phyloP scores from a whole-genome alignment of 495 filamentous ascomycete species.

The Aspergillus nanangensis region DNA sequence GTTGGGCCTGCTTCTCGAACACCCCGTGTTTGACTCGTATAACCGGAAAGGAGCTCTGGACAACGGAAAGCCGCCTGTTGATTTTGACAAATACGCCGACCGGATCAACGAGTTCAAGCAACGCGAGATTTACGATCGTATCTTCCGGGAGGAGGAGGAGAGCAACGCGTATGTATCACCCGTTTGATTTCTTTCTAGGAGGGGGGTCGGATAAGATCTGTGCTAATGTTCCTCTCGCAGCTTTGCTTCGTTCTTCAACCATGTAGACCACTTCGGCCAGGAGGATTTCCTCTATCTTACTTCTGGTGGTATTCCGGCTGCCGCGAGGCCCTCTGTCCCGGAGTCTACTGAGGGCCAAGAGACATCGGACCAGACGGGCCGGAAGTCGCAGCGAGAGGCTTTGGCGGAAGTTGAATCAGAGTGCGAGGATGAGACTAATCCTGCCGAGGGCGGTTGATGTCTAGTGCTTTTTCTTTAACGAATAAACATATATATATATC shows the following conservation, averaged over 20 bases:
- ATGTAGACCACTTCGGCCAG: constrained; percentile 71
- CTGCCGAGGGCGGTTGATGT: constrained; percentile 10
- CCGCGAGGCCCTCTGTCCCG: constrained; percentile 31
- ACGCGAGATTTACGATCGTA: constrained; percentile 83
- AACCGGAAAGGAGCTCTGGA: constrained; percentile 54
- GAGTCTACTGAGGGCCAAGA: neutral
- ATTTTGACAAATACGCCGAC: constrained; percentile 70
- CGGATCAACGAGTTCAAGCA: constrained; percentile 89
- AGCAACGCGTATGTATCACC: constrained; percentile 58
- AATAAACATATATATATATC: no score
- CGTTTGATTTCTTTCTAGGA: no score
- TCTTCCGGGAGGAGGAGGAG: constrained; percentile 84
- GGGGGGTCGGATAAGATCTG: no score
- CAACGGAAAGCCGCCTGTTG: constrained; percentile 60
- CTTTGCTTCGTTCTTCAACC: constrained; percentile 78
- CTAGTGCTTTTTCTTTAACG: no score
- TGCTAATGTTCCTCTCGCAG: constrained; percentile 29
- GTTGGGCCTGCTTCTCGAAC: constrained; percentile 80
- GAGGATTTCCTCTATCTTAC: constrained; percentile 76
- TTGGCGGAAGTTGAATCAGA: constrained; percentile 30
- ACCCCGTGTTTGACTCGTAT: constrained; percentile 84
- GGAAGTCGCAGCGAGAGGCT: constrained; percentile 23
- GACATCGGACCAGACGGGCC: neutral
- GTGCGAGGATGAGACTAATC: constrained; percentile 23
- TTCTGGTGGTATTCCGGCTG: constrained; percentile 55